Percentiles rank a stretch among this genome's conserved stretches.
phyloP scores from a whole-genome alignment of 1,139 yeast genomes.

The Candida labiduridarum region DNA sequence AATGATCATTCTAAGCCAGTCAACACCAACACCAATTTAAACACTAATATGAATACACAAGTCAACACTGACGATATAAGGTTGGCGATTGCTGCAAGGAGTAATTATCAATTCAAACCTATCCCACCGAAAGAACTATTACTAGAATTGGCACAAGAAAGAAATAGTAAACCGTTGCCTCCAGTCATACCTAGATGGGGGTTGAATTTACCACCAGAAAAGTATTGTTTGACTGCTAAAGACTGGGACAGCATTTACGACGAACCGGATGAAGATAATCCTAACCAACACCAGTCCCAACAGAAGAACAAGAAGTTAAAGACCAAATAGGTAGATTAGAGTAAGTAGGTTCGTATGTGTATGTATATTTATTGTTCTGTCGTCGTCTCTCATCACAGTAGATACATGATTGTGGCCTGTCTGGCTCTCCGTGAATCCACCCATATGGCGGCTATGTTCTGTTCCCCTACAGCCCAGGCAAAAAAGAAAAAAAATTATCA shows the following conservation, averaged over 20 bases:
- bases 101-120: constrained; percentile 93
- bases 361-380: not conserved
- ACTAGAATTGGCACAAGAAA: constrained; percentile 87
- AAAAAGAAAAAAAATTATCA: constrained; percentile 4
- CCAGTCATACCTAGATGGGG: constrained; percentile 94
- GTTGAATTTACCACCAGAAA: constrained; percentile 92
- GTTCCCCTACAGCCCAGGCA: not conserved
- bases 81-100: constrained; percentile 89
- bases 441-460: not conserved
- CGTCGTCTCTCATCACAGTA: too few species aligned
- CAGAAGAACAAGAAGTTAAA: constrained; percentile 11
- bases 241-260: constrained; percentile 61
- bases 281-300: constrained; percentile 8
- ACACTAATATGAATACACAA: constrained; percentile 44
- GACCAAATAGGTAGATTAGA: constrained; percentile 6
- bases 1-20: constrained; percentile 72
- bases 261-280: constrained; percentile 31
- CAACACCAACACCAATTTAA: constrained; percentile 34
- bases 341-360: not conserved
- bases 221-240: constrained; percentile 85
- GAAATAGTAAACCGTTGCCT: constrained; percentile 88
- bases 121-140: constrained; percentile 92
- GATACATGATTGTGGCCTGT: too few species aligned
- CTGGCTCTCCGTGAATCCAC: not conserved
- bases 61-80: constrained; percentile 88